phyloP scores from a whole-genome alignment of 202 grass and related monocot genomes.

The Musa balbisiana region DNA sequence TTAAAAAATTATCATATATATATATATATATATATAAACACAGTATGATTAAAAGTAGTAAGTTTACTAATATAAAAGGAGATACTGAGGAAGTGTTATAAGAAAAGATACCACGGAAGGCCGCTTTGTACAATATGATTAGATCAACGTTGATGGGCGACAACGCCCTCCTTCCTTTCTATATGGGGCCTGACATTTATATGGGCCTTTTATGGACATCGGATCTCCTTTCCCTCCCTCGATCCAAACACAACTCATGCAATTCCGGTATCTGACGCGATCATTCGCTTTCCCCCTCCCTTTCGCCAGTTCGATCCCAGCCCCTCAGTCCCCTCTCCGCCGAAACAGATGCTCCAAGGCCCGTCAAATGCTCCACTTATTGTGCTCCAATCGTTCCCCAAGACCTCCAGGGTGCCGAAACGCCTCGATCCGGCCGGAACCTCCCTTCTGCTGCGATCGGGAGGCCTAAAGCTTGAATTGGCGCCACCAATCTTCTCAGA shows the following conservation, averaged over 20 bases:
- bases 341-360: constrained; percentile 43
- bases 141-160: no score
- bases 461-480: constrained; percentile 52
- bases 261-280: constrained; percentile 20
- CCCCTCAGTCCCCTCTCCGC: constrained; percentile 52
- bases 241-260: not conserved
- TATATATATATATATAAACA: no score
- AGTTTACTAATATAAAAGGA: no score
- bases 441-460: constrained; percentile 33
- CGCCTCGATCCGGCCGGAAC: constrained; percentile 23
- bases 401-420: constrained; percentile 64
- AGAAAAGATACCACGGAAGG: no score
- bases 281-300: constrained; percentile 48
- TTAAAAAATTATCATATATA: no score
- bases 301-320: constrained; percentile 36
- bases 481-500: constrained; percentile 51
- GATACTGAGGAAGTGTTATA: no score
- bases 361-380: constrained; percentile 24
- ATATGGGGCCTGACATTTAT: no score
- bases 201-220: not conserved
- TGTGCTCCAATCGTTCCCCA: constrained; percentile 15
- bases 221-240: constrained; percentile 12
- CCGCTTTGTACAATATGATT: no score
- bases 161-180: no score
- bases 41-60: no score